Evolutionary conservation across 441 rosid genomes (phyloP).

Genomic region (Croton setiger): DNA sequence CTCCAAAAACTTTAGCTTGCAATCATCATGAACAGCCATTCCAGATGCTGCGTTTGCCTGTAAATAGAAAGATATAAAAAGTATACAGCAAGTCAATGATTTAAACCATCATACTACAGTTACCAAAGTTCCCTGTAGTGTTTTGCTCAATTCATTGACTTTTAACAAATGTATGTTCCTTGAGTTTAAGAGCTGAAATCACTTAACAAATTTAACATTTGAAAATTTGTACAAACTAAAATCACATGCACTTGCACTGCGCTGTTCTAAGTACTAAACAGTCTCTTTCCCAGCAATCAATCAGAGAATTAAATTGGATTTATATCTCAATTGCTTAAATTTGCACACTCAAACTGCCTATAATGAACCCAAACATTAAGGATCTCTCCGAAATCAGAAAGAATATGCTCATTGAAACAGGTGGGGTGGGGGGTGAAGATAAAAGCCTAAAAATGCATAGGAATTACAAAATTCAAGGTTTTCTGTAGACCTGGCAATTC

Average conservation of each 20-base stretch:
- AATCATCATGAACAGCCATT: slow-evolving; percentile 61
- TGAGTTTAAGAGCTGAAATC: neutral
- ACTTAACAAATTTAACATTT: no score
- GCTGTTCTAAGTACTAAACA: no score
- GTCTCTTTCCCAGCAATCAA: neutral
- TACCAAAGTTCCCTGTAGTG: neutral
- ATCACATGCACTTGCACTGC: neutral
- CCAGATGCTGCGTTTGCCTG: slow-evolving; percentile 62
- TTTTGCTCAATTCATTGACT: neutral
- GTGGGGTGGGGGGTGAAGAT: no score
- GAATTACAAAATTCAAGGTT: no score
- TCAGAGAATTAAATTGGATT: neutral
- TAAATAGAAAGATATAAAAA: neutral
- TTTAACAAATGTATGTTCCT: neutral
- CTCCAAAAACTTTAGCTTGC: slow-evolving; percentile 57
- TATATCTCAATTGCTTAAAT: neutral
- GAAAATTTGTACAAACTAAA: neutral
- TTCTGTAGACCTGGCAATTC: no score
- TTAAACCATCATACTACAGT: neutral
- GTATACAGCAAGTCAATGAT: neutral
- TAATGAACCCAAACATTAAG: neutral
- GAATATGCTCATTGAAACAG: neutral
- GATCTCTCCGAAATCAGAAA: neutral
- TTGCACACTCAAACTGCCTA: neutral
- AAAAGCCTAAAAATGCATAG: no score